Evolutionary conservation across 2,329 filamentous ascomycete genomes (phyloP), one percentile per base, ranked within the genome.

Genomic region (Dothidotthia symphoricarpi): DNA sequence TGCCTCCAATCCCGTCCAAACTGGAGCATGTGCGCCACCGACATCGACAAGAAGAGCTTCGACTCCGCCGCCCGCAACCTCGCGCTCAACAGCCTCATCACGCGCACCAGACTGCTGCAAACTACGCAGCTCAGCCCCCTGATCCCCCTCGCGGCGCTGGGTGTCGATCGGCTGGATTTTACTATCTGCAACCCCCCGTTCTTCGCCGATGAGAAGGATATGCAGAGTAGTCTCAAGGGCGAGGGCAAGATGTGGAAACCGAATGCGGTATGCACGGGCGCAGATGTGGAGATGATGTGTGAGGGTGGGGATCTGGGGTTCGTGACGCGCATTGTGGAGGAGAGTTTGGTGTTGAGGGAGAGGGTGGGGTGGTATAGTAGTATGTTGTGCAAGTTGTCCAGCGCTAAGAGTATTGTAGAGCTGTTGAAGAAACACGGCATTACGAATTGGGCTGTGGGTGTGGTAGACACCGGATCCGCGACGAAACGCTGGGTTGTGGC

Each of bases 111-210:
- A 3, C 61, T 95, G 0, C 55, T 88, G 0, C 63, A 75, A 27
- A 81, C 81, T 1, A 64, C 69, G 51, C 70, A 0, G 59, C 69
- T 0, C n/a, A 78, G 76, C 24, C 53, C 70, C 0, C 69, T 96
- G 2, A 75, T 97, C 5, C 82, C 85, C 0, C 59, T 88, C 0
- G 71, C 81, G 26, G 73, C 73, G 0, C 58, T 82, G 1, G 66
- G 63, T 15, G 60, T 78, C n/a, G 45, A 57, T 8, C 74, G 71
- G 3, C 73, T 95, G 28, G 83, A 91, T 60, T 96, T 97, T 62
- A 82, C 80, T 41, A 94, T 97, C 82, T 91, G 85, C 48, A 98
- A 98, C 52, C 93, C 93, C 0, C 93, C 93, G 0, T 98, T 98
- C 69, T 97, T 96, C 70, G 67, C 74, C n/a, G 89, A 86, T 0